Evolutionary conservation across 1,284 basidiomycete species (phyloP).

Genomic region (Tetrapyrgos nigripes): DNA sequence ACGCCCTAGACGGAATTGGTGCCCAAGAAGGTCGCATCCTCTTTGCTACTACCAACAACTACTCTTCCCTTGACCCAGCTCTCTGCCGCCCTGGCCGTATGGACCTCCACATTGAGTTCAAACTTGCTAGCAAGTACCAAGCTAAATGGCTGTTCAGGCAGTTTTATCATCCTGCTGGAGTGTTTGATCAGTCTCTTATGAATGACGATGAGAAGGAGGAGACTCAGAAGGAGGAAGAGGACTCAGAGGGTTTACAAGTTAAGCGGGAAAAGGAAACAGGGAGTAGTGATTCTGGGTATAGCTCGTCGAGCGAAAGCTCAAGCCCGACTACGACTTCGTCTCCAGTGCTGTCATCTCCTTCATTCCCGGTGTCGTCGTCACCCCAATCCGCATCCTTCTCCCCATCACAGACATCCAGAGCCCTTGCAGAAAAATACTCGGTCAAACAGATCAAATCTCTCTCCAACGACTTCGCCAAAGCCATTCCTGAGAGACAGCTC

Average conservation of each 20-base stretch:
- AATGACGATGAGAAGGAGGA: constrained; percentile 23
- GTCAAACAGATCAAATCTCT: constrained; percentile 42
- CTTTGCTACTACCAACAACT: constrained; percentile 81
- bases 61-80: constrained; percentile 70
- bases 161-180: constrained; percentile 62
- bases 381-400: too few species aligned
- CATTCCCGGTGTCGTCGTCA: too few species aligned
- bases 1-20: constrained; percentile 77
- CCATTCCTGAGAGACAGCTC: constrained; percentile 67
- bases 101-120: constrained; percentile 81
- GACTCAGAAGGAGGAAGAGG: constrained; percentile 16
- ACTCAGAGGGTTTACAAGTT: constrained; percentile 8
- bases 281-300: constrained; percentile 11
- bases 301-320: constrained; percentile 9
- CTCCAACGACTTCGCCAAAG: constrained; percentile 61
- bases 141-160: constrained; percentile 65
- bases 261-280: background rate
- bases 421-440: constrained; percentile 33
- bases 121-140: constrained; percentile 70
- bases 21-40: constrained; percentile 80
- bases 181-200: constrained; percentile 24
- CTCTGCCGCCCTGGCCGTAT: constrained; percentile 80
- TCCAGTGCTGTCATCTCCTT: background rate
- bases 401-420: background rate
- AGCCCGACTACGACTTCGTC: too few species aligned